Base-by-base conservation (phyloP, 2,329 filamentous ascomycete species). In the Meredithiella fracta region DNA sequence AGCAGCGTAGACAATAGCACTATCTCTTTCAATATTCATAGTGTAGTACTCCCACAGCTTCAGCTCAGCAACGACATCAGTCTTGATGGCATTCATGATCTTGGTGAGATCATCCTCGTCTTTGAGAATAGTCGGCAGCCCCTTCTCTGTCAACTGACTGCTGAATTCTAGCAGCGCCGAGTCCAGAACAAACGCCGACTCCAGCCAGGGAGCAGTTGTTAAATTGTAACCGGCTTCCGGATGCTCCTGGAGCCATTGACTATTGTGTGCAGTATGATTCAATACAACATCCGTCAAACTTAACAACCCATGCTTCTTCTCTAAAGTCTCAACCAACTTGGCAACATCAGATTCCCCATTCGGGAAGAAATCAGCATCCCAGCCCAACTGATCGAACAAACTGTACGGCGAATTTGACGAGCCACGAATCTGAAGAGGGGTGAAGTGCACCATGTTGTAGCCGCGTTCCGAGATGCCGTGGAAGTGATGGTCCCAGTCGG, bases 401-500 rank as follows among this genome's bases (percentile, higher is more conserved):
- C 92, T 98, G 73, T 97, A 98, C 0, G 92, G 92, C 1, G 92
- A 98, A 66, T 98, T 95, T 54, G 92, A 98, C 47, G 75, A 77
- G 57, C 92, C 92, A 59, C 92, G 82, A 58, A 85, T 76, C 75
- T 94, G 92, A 61, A 98, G 73, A 8, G 92, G 92, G 1, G 92
- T 96, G 68, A 98, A 98, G 68, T 98, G 92, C 59, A 98, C 82
- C 89, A 97, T 96, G 71, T 98, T 98, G 75, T 98, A 98, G 49
- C 90, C 90, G 59, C 92, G 79, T 64, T 86, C 80, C 66, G 86
- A 86, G 66, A 98, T 95, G 26, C 92, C 90, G 57, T 78, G 77
- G 57, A 98, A 72, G 67, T 97, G 91, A 53, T 80, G 84, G 66
- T 96, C 81, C 90, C 91, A 98, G 64, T 95, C 86, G 15, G 75